Base-by-base conservation (phyloP, 2,329 filamentous ascomycete species). In the Pseudocercospora fijiensis region DNA sequence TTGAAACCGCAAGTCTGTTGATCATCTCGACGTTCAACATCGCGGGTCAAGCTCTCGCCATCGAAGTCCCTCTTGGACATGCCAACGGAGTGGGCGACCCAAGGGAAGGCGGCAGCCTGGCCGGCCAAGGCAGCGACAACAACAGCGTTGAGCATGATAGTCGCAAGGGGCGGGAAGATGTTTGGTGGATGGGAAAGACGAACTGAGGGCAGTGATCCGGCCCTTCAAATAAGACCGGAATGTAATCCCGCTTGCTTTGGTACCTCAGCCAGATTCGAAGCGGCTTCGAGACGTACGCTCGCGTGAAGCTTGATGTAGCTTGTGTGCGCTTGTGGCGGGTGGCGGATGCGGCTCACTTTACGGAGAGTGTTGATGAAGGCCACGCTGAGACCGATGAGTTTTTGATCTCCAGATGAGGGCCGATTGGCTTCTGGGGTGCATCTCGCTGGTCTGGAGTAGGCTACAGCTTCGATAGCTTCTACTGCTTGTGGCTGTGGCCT, bases 1-100 rank as follows among this genome's bases (percentile, higher is more conserved):
- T 80, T 80, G 74, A 75, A 76, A 3, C 78, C 76, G 66, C 77
- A 78, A 6, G 63, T 71, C 2, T 69, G 72, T 30, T 70, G 61
- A 26, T 65, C 70, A 9, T 63, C 63, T 30, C 63, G 66, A 2
- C 24, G 28, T 24, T 60, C 51, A 45, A 57, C 30, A 26, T 27
- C 76, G 75, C 70, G 76, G 74, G 22, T 75, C 28, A 59, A 69
- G 4, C 70, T 73, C 62, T 79, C 76, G 16, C 78, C 73, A 8
- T 76, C 75, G 60, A 67, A 65, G 58, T 63, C 63, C 11, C 33
- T 37, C 13, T 57, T 43, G 26, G 64, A 61, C 57, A 63, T 67
- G 24, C 61, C 63, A 26, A 65, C 63, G 11, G 76, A 72, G 6
- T 75, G 58, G 7, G 74, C 72, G 10, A 80, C 77, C 65, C 75